These are phyloP conservation scores for Cruciata laevipes DNA, from an alignment of 257 asterid species.

Conservation along the genomic window DNA sequence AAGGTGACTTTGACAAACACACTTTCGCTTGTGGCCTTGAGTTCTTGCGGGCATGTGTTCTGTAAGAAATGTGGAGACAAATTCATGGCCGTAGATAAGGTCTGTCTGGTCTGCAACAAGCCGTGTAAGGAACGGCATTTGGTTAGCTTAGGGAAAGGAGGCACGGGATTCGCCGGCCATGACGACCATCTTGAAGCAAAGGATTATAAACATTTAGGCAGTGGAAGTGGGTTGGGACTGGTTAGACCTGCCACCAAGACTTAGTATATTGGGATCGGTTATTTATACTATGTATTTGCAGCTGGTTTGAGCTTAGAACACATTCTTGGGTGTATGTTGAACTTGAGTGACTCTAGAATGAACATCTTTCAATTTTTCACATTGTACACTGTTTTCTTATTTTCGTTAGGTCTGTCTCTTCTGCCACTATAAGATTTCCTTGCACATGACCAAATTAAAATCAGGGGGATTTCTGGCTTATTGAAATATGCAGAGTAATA, in stretches of 20 bases:
- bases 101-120: slow-evolving; percentile 70
- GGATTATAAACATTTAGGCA: slow-evolving; percentile 88
- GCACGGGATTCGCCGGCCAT: slow-evolving; percentile 93
- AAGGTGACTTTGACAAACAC: slow-evolving; percentile 83
- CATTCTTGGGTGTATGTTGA: no score
- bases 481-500: no score
- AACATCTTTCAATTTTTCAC: no score
- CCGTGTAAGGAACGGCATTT: slow-evolving; percentile 75
- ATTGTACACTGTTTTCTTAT: no score
- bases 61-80: slow-evolving; percentile 90
- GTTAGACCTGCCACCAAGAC: slow-evolving; percentile 86
- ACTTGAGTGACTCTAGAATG: no score
- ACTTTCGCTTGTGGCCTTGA: slow-evolving; percentile 58
- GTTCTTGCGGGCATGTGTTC: slow-evolving; percentile 87
- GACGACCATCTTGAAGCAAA: slow-evolving; percentile 92
- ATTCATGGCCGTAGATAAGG: slow-evolving; percentile 76
- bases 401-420: no score
- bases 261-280: slow-evolving; percentile 17
- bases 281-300: no score
- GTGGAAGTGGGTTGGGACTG: slow-evolving; percentile 89
- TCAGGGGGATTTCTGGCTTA: no score
- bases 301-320: no score
- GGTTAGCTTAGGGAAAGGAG: slow-evolving; percentile 72
- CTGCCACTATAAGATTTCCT: no score
- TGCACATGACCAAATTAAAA: no score